These are phyloP conservation scores for Ruellia speciosa DNA, from an alignment of 305 asterid genomes.

Conservation along the genomic window DNA sequence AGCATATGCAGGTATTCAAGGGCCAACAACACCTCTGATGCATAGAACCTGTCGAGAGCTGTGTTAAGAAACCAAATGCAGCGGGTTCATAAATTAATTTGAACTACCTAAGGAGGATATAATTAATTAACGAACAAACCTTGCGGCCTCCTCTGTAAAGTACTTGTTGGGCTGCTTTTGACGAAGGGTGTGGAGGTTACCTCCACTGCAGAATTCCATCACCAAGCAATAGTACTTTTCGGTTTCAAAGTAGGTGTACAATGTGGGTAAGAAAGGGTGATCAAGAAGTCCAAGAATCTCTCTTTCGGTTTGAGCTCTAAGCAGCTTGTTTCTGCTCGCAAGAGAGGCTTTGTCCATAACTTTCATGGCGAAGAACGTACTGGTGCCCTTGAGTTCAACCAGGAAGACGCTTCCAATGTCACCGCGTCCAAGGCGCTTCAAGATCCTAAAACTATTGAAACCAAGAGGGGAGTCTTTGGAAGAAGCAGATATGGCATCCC, in stretches of 20 bases:
- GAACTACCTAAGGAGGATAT: background rate
- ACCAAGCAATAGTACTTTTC: conserved; percentile 84
- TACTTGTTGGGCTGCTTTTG: conserved; percentile 85
- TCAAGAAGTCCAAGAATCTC: conserved; percentile 87
- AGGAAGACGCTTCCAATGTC: conserved; percentile 94
- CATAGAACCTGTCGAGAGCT: conserved; percentile 50
- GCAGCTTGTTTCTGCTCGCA: conserved; percentile 78
- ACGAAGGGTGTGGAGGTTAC: conserved; percentile 81
- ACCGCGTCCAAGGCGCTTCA: conserved; percentile 85
- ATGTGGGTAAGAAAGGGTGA: conserved; percentile 82
- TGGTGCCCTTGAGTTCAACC: conserved; percentile 68
- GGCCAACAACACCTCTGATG: conserved; percentile 73
- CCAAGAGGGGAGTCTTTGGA: conserved; percentile 62
- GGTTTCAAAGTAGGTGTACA: conserved; percentile 79
- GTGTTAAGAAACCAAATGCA: background rate
- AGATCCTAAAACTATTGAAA: conserved; percentile 56
- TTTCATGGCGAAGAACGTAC: conserved; percentile 79
- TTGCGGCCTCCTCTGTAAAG: conserved; percentile 79
- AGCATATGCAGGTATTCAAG: conserved; percentile 89
- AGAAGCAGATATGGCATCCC: conserved; percentile 67
- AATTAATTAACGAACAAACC: conserved; percentile 26
- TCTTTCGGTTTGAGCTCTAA: conserved; percentile 79
- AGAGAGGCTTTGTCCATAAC: conserved; percentile 89
- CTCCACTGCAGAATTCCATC: conserved; percentile 95
- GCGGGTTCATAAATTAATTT: background rate